These are phyloP conservation scores for Aureobasidium sp. DNA, from an alignment of 2,329 filamentous ascomycete species.

Conservation along the genomic window DNA sequence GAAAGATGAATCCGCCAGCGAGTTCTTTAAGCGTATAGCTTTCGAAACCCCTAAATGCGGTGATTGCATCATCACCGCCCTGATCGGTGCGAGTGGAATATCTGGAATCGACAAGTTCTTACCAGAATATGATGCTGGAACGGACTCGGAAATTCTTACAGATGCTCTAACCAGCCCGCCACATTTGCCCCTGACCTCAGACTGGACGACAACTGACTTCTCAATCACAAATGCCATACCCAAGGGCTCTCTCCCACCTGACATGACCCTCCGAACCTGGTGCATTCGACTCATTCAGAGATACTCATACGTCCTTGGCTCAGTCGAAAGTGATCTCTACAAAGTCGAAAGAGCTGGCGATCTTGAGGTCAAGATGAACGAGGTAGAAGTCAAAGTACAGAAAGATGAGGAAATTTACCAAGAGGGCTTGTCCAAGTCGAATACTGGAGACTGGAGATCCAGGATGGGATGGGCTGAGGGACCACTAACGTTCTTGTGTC, in stretches of 20 bases:
- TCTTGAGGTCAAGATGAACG: background rate
- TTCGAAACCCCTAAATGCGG: background rate
- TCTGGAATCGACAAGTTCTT: constrained; percentile 4
- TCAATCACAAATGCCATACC: background rate
- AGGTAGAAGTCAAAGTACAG: background rate
- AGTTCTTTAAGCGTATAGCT: constrained; percentile 2
- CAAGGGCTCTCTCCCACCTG: background rate
- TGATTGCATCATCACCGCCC: background rate
- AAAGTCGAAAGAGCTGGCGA: background rate
- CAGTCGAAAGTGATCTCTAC: background rate
- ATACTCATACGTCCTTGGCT: background rate
- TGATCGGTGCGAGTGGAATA: background rate
- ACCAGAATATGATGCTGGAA: background rate
- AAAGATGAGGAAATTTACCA: background rate
- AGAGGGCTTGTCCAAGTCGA: background rate
- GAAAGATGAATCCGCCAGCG: background rate
- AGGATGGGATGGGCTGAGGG: background rate
- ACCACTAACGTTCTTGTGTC: background rate
- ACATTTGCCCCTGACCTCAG: background rate
- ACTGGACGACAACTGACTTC: background rate
- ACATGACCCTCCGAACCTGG: background rate
- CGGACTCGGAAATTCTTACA: background rate
- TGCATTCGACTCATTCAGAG: background rate
- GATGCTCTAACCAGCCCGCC: background rate
- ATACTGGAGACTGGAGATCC: background rate